Percentiles rank a stretch among this genome's conserved stretches.
Evolutionary conservation across 139 green algal genomes (phyloP).

Genomic region (Tetratostichococcus sp.): DNA sequence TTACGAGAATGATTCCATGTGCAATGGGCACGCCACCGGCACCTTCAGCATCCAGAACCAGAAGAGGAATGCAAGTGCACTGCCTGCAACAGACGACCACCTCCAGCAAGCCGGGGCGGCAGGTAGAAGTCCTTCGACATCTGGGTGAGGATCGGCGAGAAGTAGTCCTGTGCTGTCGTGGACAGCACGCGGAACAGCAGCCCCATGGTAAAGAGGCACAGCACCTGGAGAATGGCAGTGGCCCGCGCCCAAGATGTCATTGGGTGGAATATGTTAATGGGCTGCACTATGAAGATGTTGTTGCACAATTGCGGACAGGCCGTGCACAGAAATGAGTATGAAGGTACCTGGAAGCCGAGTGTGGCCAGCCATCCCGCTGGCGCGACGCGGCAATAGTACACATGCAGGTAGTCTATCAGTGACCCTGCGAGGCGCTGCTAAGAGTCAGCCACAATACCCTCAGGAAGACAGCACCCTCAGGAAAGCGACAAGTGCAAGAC

Average conservation of each 20-base stretch:
- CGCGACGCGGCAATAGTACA: slow-evolving; percentile 46
- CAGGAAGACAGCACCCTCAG: no score
- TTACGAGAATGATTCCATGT: no score
- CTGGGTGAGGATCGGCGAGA: slow-evolving; percentile 74
- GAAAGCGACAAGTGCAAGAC: no score
- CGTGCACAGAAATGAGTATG: no score
- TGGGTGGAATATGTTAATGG: no score
- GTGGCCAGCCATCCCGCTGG: slow-evolving; percentile 7
- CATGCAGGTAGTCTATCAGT: slow-evolving; percentile 26
- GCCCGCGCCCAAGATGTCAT: no score
- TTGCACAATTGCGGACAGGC: no score
- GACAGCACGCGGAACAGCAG: slow-evolving; percentile 77
- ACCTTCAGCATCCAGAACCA: neutral
- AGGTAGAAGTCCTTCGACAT: slow-evolving; percentile 77
- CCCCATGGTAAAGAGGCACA: slow-evolving; percentile 20
- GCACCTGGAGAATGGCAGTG: no score
- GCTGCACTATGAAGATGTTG: no score
- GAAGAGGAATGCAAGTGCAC: no score
- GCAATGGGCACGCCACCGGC: no score
- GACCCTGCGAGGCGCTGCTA: slow-evolving; percentile 6
- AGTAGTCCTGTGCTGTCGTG: slow-evolving; percentile 80
- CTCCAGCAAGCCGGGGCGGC: slow-evolving; percentile 76
- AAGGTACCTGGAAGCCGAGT: slow-evolving; percentile 17
- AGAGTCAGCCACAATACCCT: no score
- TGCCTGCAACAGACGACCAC: slow-evolving; percentile 11